These are phyloP conservation scores for Penicillium sp. DNA, from an alignment of 2,329 filamentous ascomycete genomes.

Conservation along the genomic window DNA sequence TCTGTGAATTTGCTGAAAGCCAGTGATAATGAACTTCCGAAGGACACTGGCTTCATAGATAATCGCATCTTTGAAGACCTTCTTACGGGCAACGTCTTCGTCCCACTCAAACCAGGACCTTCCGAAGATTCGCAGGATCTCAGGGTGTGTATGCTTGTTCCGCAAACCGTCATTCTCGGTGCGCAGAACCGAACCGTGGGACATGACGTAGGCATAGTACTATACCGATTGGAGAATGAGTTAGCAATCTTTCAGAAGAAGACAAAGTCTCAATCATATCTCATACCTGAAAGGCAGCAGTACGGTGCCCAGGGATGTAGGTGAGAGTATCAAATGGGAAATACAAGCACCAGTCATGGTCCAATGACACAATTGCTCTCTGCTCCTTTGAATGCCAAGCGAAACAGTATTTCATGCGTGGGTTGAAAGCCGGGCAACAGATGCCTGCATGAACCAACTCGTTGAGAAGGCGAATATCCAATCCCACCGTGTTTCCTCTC, in stretches of 20 bases:
- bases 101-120: slow-evolving; percentile 9
- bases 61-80: slow-evolving; percentile 1
- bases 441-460: slow-evolving; percentile 42
- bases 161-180: background rate
- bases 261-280: background rate
- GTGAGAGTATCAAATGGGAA: slow-evolving; percentile 42
- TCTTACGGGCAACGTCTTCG: background rate
- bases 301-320: slow-evolving; percentile 20
- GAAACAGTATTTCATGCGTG: slow-evolving; percentile 40
- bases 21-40: slow-evolving; percentile 7
- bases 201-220: slow-evolving; percentile 8
- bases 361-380: background rate
- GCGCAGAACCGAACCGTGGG: background rate
- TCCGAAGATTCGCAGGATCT: slow-evolving; percentile 3
- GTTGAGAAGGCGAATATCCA: slow-evolving; percentile 37
- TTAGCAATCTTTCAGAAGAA: slow-evolving; percentile 1
- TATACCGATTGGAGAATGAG: background rate
- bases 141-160: background rate
- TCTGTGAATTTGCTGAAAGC: background rate
- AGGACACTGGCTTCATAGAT: slow-evolving; percentile 6
- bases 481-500: slow-evolving; percentile 34
- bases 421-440: slow-evolving; percentile 43
- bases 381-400: background rate
- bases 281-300: slow-evolving; percentile 28
- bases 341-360: background rate